Conservation (phyloP, 768 basidiomycete genomes). For the Scleroderma citrinum region DNA sequence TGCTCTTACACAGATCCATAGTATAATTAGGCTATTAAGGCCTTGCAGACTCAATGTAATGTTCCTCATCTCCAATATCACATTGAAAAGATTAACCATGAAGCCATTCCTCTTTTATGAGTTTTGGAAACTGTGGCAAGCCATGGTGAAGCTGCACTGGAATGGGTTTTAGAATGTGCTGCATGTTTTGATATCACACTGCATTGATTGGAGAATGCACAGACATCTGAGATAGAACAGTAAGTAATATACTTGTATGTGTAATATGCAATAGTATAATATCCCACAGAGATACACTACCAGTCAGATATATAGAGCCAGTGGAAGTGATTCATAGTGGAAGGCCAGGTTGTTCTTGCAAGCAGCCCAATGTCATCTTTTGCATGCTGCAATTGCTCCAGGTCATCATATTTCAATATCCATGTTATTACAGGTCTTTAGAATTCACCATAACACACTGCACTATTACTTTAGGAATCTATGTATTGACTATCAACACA, state of each 20-base stretch:
- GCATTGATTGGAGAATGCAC: not conserved
- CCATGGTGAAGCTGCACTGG: not conserved
- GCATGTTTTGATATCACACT: not conserved
- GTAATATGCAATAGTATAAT: not conserved
- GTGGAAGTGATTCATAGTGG: not conserved
- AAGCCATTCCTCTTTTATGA: not conserved
- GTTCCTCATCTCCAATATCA: not conserved
- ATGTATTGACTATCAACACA: slow-evolving; percentile 9
- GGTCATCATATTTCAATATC: slow-evolving; percentile 10
- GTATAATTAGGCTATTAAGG: not conserved
- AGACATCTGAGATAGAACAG: not conserved
- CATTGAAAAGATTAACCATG: not conserved
- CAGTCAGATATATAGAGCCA: not conserved
- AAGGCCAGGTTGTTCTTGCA: not conserved
- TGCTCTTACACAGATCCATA: too few relatives aligned
- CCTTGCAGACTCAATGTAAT: not conserved
- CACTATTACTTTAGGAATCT: slow-evolving; percentile 9
- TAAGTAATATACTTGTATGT: not conserved
- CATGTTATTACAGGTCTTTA: slow-evolving; percentile 7
- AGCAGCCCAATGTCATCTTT: not conserved
- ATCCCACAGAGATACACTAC: not conserved
- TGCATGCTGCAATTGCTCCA: not conserved
- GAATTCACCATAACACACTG: slow-evolving; percentile 16
- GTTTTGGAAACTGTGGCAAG: not conserved
- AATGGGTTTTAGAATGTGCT: not conserved